Evolutionary conservation across 75 land plant species (phyloP).

Genomic region (Pinus albicaulis): DNA sequence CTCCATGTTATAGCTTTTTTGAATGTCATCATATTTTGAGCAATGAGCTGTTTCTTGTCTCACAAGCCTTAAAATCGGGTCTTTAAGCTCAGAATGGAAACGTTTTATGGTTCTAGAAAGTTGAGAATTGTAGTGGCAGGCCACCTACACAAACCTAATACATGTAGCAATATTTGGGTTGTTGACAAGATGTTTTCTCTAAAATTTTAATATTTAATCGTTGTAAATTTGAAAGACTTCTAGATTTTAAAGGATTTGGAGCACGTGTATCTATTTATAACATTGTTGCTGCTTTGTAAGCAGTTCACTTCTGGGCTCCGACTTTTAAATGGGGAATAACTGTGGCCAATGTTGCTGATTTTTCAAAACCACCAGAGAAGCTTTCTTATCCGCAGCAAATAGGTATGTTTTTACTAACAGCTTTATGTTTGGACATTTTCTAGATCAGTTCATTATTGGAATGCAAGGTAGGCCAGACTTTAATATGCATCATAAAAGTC

Average conservation of each 20-base stretch:
- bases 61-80: too few species aligned
- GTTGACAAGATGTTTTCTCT: background rate
- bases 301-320: slow-evolving; percentile 99
- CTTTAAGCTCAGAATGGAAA: too few species aligned
- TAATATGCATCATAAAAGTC: background rate
- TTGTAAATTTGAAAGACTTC: background rate
- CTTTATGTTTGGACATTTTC: background rate
- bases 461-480: background rate
- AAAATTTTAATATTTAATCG: background rate
- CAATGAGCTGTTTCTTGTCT: too few species aligned
- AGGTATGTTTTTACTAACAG: slow-evolving; percentile 35
- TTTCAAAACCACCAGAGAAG: slow-evolving; percentile 89
- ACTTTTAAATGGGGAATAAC: slow-evolving; percentile 97
- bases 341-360: slow-evolving; percentile 90
- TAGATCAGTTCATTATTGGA: background rate
- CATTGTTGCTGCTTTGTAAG: slow-evolving; percentile 4
- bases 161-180: background rate
- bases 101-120: background rate
- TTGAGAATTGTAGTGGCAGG: background rate
- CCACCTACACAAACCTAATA: background rate
- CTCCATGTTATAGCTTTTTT: too few species aligned
- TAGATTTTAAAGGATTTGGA: background rate
- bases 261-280: background rate
- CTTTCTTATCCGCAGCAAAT: slow-evolving; percentile 92
- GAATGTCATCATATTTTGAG: too few species aligned